These are phyloP conservation scores for Daldinia grandis DNA, from an alignment of 495 filamentous ascomycete genomes.

Conservation along the genomic window DNA sequence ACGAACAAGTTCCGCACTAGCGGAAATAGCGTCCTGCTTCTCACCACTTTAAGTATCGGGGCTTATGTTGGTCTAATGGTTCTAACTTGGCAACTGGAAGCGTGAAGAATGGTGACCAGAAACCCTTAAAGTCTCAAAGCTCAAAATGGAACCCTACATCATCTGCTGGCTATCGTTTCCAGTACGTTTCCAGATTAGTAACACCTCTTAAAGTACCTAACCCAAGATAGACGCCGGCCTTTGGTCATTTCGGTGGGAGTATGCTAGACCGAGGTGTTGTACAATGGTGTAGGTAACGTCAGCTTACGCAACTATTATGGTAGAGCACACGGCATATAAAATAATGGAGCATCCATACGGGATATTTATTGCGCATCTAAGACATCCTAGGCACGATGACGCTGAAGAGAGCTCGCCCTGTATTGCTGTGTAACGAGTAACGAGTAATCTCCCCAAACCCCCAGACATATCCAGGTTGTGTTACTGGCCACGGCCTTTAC, in stretches of 20 bases:
- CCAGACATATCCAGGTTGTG: background rate
- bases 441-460: background rate
- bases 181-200: background rate
- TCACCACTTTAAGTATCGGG: constrained; percentile 81
- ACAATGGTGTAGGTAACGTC: background rate
- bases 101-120: constrained; percentile 25
- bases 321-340: background rate
- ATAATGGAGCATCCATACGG: background rate
- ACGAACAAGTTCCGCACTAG: constrained; percentile 87
- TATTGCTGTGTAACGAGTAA: background rate
- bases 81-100: constrained; percentile 68
- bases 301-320: background rate
- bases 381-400: background rate
- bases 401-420: background rate
- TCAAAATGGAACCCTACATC: background rate
- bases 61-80: constrained; percentile 83
- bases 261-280: background rate
- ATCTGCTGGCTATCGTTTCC: background rate
- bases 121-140: background rate
- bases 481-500: background rate
- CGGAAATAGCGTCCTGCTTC: constrained; percentile 80
- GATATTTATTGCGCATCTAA: background rate
- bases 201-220: background rate
- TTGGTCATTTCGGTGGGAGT: background rate
- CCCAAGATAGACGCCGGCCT: background rate